Evolutionary conservation across 1,139 yeast genomes (phyloP).

Genomic region (Hansenula sp.): DNA sequence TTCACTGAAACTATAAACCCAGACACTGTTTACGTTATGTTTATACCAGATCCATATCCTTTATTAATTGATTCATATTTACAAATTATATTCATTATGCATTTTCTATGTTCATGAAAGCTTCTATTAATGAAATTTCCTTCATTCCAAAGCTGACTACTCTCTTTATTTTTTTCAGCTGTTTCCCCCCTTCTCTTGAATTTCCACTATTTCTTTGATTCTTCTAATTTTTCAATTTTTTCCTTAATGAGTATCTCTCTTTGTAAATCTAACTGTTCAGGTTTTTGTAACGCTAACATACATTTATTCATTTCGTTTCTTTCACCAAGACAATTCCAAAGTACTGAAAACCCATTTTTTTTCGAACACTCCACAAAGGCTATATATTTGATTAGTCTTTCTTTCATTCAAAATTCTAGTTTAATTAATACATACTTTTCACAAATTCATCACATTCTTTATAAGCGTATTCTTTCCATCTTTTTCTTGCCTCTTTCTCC

Average conservation of each 20-base stretch:
- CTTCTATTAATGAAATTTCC: too few relatives aligned
- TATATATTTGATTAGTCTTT: slow-evolving; percentile 6
- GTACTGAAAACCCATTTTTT: slow-evolving; percentile 47
- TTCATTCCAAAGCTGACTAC: too few relatives aligned
- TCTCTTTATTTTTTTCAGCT: neutral
- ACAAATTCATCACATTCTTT: slow-evolving; percentile 67
- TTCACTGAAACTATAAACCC: too few relatives aligned
- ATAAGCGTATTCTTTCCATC: slow-evolving; percentile 76
- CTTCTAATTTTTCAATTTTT: slow-evolving; percentile 38
- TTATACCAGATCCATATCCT: too few relatives aligned
- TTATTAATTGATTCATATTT: too few relatives aligned
- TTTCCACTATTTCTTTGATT: slow-evolving; percentile 6
- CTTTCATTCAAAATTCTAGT: too few relatives aligned
- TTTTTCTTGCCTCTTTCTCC: slow-evolving; percentile 73
- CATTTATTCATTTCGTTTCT: slow-evolving; percentile 69
- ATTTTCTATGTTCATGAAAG: too few relatives aligned
- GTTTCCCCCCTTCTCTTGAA: neutral
- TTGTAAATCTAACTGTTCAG: slow-evolving; percentile 66
- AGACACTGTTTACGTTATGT: too few relatives aligned
- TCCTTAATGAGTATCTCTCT: slow-evolving; percentile 60
- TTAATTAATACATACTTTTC: slow-evolving; percentile 38
- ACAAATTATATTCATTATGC: too few relatives aligned
- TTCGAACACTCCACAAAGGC: slow-evolving; percentile 53
- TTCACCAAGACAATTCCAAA: slow-evolving; percentile 53
- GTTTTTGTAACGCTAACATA: slow-evolving; percentile 62